Base-by-base conservation (phyloP, 208 protist species). In the Leishmania amazonensis region DNA sequence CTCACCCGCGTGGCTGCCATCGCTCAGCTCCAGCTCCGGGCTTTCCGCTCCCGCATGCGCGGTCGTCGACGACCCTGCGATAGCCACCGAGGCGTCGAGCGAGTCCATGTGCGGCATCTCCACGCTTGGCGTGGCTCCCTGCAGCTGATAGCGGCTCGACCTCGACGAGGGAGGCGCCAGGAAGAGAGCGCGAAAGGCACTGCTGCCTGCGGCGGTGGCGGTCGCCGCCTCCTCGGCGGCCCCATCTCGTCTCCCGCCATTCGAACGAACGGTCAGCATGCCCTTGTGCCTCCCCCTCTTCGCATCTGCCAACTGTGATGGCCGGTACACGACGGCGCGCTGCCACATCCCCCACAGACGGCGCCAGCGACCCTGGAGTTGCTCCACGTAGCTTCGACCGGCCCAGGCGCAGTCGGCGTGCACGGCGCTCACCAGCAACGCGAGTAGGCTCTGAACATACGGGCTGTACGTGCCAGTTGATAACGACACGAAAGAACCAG, bases 401-500 rank as follows among this genome's bases (percentile, higher is more conserved):
- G 83, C 84, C 95, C 95, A 98, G 75, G 87, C 88, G 49, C 85
- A 84, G 76, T 96, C 91, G 40, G 91, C 47, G 11, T 82, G 85
- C 58, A 96, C 89, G 42, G 92, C 92, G 2, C 81, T 84, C n/a
- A 91, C 84, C 57, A 96, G 81, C 40, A 96, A 75, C 28, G 83
- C 87, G 80, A 91, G 88, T 24, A 94, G 81, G 45, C 85, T 80
- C 83, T 96, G 94, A 45, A 91, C 80, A 58, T 87, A 93, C 5
- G 87, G 77, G 81, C 94, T 94, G 83, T 95, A 95, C 11, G 89
- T 90, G 31, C 89, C 91, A 3, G 93, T 83, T 5, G 84, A 58
- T 9, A 78, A 74, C 35, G 90, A 91, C 7, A 91, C 49, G 72
- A 87, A 58, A 79, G 76, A 81, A 79, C 75, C 38, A 68, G 81